phyloP scores from a whole-genome alignment of 2,329 filamentous ascomycete species.

The Clathrospora elynae region DNA sequence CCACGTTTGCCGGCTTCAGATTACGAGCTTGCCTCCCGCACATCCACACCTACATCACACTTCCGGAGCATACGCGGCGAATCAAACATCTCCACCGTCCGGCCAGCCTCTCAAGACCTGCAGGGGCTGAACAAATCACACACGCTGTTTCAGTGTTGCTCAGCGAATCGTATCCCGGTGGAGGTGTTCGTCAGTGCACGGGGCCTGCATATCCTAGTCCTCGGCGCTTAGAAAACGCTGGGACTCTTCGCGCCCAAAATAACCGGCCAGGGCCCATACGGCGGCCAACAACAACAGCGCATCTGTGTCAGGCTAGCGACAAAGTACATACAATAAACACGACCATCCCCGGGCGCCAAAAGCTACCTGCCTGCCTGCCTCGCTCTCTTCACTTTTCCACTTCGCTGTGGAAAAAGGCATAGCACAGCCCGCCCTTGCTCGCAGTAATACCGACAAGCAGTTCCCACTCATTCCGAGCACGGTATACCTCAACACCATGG shows the following conservation, averaged over 20 bases:
- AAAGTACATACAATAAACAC: conserved; percentile 43
- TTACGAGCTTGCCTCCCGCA: conserved; percentile 33
- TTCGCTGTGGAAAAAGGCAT: conserved; percentile 36
- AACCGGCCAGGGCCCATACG: conserved; percentile 31
- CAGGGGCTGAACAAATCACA: conserved; percentile 48
- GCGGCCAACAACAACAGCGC: conserved; percentile 42
- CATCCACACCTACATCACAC: conserved; percentile 34
- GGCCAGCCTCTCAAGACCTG: conserved; percentile 33
- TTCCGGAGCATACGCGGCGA: conserved; percentile 27
- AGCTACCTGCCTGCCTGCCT: conserved; percentile 34
- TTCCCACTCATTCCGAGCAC: conserved; percentile 38
- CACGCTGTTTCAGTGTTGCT: conserved; percentile 37
- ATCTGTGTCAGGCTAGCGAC: conserved; percentile 34
- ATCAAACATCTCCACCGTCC: conserved; percentile 29
- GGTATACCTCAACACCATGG: conserved; percentile 39
- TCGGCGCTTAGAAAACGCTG: conserved; percentile 42
- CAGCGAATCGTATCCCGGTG: conserved; percentile 26
- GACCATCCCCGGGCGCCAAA: conserved; percentile 32
- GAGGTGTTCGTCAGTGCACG: conserved; percentile 26
- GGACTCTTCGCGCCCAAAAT: conserved; percentile 36
- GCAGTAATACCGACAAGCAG: conserved; percentile 25
- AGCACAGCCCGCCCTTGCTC: conserved; percentile 33
- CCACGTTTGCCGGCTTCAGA: conserved; percentile 32
- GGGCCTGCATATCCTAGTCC: conserved; percentile 20
- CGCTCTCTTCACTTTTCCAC: conserved; percentile 33